Evolutionary conservation across 148 eudicot species (phyloP).

Genomic region (Camellia japonica): DNA sequence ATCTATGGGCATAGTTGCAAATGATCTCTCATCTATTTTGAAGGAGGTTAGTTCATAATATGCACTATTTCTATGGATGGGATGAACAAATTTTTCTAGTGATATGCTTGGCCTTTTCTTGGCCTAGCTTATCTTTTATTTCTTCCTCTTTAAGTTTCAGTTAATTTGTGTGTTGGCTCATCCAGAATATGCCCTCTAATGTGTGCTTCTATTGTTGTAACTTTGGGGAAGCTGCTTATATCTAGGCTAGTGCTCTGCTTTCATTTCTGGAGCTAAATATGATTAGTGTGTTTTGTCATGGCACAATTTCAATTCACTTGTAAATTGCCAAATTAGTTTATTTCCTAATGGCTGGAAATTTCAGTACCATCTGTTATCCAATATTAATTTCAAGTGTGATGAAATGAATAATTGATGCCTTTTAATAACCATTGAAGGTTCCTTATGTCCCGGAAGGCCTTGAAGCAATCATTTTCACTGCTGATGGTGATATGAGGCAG

Average conservation of each 20-base stretch:
- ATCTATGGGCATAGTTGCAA: not conserved
- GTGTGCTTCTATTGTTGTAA: not conserved
- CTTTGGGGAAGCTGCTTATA: not conserved
- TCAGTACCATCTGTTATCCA: not conserved
- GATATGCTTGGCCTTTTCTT: not conserved
- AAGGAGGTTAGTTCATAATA: not conserved
- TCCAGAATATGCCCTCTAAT: not conserved
- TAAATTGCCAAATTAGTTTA: not conserved
- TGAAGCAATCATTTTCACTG: conserved; percentile 95
- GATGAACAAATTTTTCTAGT: not conserved
- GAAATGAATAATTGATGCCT: not conserved
- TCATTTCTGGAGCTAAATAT: not conserved
- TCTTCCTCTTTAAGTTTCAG: not conserved
- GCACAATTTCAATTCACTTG: not conserved
- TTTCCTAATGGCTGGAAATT: not conserved
- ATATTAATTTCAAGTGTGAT: not conserved
- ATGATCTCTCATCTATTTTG: not conserved
- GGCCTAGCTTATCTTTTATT: not conserved
- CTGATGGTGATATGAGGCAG: conserved; percentile 99
- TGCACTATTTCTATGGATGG: not conserved
- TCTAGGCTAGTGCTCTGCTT: not conserved
- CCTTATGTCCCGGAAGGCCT: conserved; percentile 91
- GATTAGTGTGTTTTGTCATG: not conserved
- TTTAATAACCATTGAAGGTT: conserved; percentile 39
- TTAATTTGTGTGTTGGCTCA: not conserved